Evolutionary conservation across 306 rosid genomes (phyloP), one percentile per base, ranked within the genome.

Genomic region (Sphenostylis stenocarpa): DNA sequence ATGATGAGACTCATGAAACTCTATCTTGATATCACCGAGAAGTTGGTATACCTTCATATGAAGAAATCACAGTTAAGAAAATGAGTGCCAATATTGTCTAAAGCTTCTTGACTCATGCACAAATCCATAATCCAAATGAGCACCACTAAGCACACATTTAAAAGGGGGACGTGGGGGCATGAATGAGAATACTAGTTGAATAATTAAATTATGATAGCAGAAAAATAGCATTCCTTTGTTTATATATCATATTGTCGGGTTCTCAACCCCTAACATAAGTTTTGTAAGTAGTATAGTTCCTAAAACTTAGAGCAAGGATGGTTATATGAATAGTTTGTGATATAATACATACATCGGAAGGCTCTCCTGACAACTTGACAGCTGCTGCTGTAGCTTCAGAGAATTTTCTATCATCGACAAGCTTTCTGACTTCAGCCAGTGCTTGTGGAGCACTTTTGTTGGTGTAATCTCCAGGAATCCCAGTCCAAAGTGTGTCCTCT

Each of bases 401-500:
- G 84, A 77, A 94, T 53, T 89, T 80, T 38, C 87, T 87, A 78
- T 80, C 78, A 61, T 91, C 95, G 41, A 94, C 97, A 45, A 91
- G 95, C 67, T 94, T 90, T 73, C 97, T 85, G 60, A 91, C 97
- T 80, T 86, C 80, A 20, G 82, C 81, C 77, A 94, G 81, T 6
- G 89, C 91, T 77, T 70, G 80, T 13, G 93, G 97, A 83, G 93
- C 98, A 34, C 63, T 81, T 80, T 86, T 83, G 71, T 91, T 87
- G 61, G 96, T 90, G 75, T 94, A 91, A 80, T 90, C 17, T 6
- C 86, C 91, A 28, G 98, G 98, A 31, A 17, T 76, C 43, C 97
- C 98, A 52, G 98, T 91, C 98, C 98, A 94, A 56, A 94, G 93
- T 1, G 98, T 94, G 78, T 91, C 97, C 86, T 94, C 97, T 94